A percentile compares a stretch with the other conserved stretches of the same genome.
Evolutionary conservation across 805 yeast species (phyloP).

Genomic region (Kazachstania africana): DNA sequence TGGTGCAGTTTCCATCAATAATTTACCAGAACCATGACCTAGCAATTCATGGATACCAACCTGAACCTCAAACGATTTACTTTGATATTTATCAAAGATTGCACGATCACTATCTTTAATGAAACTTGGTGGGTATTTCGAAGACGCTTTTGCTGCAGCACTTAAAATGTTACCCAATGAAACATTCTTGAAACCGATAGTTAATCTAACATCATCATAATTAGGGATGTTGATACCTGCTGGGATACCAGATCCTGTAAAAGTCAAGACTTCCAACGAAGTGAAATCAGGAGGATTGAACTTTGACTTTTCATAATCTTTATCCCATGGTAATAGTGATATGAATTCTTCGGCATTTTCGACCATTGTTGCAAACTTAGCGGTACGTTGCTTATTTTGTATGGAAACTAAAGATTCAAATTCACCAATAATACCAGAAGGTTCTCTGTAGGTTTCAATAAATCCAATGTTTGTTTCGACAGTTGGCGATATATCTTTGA

Average conservation of each 20-base stretch:
- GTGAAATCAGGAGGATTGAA: constrained; percentile 91
- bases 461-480: constrained; percentile 80
- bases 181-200: constrained; percentile 79
- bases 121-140: constrained; percentile 57
- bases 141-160: constrained; percentile 45
- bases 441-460: constrained; percentile 88
- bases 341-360: constrained; percentile 55
- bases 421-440: constrained; percentile 84
- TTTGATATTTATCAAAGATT: constrained; percentile 57
- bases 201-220: constrained; percentile 79
- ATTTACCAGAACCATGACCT: constrained; percentile 87
- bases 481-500: constrained; percentile 69
- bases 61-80: constrained; percentile 82
- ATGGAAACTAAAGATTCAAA: constrained; percentile 89
- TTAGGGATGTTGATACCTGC: constrained; percentile 92
- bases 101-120: constrained; percentile 41
- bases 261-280: constrained; percentile 77
- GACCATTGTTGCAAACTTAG: constrained; percentile 63
- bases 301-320: constrained; percentile 65
- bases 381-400: constrained; percentile 80
- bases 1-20: constrained; percentile 47
- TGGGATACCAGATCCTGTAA: constrained; percentile 84
- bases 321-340: constrained; percentile 63
- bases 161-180: constrained; percentile 77
- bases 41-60: constrained; percentile 87